Conservation (phyloP, 2,329 filamentous ascomycete genomes). For the Alternaria sp. region DNA sequence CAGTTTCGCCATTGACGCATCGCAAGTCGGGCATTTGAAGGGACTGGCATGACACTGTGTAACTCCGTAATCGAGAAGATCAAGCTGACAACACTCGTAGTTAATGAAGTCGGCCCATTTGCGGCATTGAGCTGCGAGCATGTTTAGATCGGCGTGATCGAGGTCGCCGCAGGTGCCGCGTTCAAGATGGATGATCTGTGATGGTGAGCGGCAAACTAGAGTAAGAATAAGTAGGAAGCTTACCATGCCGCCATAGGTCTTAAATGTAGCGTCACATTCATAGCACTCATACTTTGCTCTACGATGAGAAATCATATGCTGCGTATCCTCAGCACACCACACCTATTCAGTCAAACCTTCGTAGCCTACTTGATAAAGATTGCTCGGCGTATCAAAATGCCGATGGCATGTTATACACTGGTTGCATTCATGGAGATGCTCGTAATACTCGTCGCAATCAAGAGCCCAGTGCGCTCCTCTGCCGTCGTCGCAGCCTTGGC, state of each 20-base stretch:
- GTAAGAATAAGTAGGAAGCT: no score
- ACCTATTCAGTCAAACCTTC: no score
- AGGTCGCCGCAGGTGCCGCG: background rate
- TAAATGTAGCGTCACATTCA: background rate
- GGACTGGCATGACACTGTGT: no score
- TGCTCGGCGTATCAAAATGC: background rate
- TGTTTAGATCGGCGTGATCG: background rate
- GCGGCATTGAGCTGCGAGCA: background rate
- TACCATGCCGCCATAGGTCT: slow-evolving; percentile 6
- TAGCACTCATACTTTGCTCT: background rate
- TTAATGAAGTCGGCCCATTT: no score
- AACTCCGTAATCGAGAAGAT: no score
- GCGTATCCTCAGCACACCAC: background rate
- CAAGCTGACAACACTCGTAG: no score
- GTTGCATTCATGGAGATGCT: no score
- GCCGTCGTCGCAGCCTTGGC: background rate
- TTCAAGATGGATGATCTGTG: slow-evolving; percentile 4
- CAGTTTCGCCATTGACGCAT: background rate
- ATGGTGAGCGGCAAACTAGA: no score
- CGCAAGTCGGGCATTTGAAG: background rate
- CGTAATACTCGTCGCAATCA: no score
- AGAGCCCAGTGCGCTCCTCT: no score
- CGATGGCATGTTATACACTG: no score
- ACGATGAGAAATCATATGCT: background rate
- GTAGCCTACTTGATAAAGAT: background rate